Evolutionary conservation across 306 rosid species (phyloP).

Genomic region (Argentina anserina): DNA sequence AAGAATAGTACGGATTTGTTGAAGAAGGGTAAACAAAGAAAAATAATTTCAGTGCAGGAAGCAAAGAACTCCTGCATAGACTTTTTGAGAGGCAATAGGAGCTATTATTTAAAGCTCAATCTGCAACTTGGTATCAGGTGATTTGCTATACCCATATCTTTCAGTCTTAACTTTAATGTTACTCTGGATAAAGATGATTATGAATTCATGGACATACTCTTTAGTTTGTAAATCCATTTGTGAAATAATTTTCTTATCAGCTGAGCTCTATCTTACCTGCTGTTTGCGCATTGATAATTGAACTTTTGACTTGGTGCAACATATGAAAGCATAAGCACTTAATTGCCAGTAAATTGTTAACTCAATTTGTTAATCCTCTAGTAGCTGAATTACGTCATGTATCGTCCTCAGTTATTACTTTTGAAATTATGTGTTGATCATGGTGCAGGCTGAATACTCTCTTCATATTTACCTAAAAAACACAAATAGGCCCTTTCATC

Average conservation of each 20-base stretch:
- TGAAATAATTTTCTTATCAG: background rate
- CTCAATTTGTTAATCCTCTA: background rate
- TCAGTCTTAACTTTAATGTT: background rate
- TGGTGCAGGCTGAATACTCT: background rate
- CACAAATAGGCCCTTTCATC: background rate
- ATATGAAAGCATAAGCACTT: background rate
- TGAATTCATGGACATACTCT: background rate
- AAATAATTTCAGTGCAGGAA: slow-evolving; percentile 37
- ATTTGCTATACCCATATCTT: slow-evolving; percentile 7
- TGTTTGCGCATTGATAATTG: background rate
- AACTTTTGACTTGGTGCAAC: background rate
- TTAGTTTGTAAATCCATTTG: background rate
- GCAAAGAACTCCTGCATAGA: slow-evolving; percentile 48
- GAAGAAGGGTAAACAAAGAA: slow-evolving; percentile 40
- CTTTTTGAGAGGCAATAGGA: slow-evolving; percentile 25
- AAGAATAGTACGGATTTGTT: slow-evolving; percentile 38
- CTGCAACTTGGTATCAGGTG: slow-evolving; percentile 68
- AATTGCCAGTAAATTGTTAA: slow-evolving; percentile 1
- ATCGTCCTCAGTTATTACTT: background rate
- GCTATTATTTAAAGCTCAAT: slow-evolving; percentile 50
- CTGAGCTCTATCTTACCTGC: background rate
- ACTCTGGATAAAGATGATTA: background rate
- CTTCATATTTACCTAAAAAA: background rate
- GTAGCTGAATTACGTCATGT: background rate
- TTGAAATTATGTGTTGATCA: background rate